A percentile compares a stretch with the other conserved stretches of the same genome.
Evolutionary conservation across 805 yeast species (phyloP).

Genomic region (Starmerella riodocensis): DNA sequence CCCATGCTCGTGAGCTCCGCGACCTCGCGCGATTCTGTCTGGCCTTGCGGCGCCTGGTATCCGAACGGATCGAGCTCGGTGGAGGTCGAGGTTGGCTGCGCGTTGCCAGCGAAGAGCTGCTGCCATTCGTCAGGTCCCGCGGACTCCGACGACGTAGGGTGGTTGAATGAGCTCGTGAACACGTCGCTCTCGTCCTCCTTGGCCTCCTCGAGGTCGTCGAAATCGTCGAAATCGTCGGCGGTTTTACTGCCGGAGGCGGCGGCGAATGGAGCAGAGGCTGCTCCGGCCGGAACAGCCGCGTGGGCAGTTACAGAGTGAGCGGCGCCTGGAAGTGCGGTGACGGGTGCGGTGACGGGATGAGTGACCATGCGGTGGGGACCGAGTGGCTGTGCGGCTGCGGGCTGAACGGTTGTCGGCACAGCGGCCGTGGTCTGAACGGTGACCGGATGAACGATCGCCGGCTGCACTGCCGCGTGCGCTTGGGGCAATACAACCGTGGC

Average conservation of each 20-base stretch:
- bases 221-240: slow-evolving; percentile 24
- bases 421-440: not conserved
- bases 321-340: not conserved
- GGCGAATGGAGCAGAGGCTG: not conserved
- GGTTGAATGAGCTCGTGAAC: slow-evolving; percentile 11
- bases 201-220: slow-evolving; percentile 30
- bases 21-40: slow-evolving; percentile 25
- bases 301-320: not conserved
- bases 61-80: not conserved
- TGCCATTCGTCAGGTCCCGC: slow-evolving; percentile 74
- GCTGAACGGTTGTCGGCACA: too few relatives aligned
- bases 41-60: not conserved
- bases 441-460: not conserved
- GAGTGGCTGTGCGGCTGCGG: not conserved
- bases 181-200: slow-evolving; percentile 24
- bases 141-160: slow-evolving; percentile 5
- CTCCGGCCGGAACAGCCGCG: not conserved
- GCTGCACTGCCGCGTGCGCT: not conserved
- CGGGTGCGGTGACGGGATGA: not conserved
- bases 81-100: slow-evolving; percentile 12
- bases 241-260: slow-evolving; percentile 2
- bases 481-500: too few relatives aligned
- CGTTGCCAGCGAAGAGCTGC: slow-evolving; percentile 69
- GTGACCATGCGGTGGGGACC: not conserved
- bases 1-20: slow-evolving; percentile 74